A percentile compares a stretch with the other conserved stretches of the same genome.
Conservation (phyloP, 1,284 basidiomycete species). For the Malassezia restricta region DNA sequence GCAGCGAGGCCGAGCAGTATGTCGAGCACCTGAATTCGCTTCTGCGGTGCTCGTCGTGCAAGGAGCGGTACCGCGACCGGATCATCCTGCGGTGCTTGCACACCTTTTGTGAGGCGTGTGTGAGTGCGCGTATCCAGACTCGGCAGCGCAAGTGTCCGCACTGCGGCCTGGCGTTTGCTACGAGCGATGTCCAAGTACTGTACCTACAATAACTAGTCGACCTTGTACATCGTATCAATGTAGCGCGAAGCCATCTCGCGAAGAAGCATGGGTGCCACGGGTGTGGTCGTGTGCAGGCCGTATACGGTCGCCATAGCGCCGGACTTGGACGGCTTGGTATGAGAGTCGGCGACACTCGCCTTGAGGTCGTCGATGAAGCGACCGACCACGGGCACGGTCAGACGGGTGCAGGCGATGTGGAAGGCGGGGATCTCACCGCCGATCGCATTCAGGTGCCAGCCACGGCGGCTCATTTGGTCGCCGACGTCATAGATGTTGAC, state of each 20-base stretch:
- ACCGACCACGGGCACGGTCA: constrained; percentile 66
- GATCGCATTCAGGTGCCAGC: constrained; percentile 76
- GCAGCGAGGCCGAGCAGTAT: constrained; percentile 30
- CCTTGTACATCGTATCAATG: constrained; percentile 34
- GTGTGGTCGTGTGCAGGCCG: constrained; percentile 73
- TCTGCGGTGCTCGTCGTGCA: constrained; percentile 84
- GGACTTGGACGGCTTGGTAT: constrained; percentile 15
- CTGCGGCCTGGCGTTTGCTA: constrained; percentile 71
- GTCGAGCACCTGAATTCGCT: constrained; percentile 58
- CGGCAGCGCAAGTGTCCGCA: constrained; percentile 92
- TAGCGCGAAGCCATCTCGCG: constrained; percentile 60
- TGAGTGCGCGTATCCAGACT: constrained; percentile 74
- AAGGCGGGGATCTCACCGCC: constrained; percentile 62
- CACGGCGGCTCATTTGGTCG: constrained; percentile 65
- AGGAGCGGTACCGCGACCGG: constrained; percentile 67
- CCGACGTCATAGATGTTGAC: constrained; percentile 71
- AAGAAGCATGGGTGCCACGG: constrained; percentile 76
- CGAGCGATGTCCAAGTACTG: constrained; percentile 71
- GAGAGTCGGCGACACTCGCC: constrained; percentile 51
- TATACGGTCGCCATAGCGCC: constrained; percentile 40
- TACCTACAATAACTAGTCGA: constrained; percentile 47
- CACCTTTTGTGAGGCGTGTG: constrained; percentile 76
- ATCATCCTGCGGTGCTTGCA: constrained; percentile 90
- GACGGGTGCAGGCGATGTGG: constrained; percentile 80
- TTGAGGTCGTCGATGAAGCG: constrained; percentile 71